Evolutionary conservation across 495 filamentous ascomycete species (phyloP), one percentile per base, ranked within the genome.

Genomic region (Penicillium subrubescens): DNA sequence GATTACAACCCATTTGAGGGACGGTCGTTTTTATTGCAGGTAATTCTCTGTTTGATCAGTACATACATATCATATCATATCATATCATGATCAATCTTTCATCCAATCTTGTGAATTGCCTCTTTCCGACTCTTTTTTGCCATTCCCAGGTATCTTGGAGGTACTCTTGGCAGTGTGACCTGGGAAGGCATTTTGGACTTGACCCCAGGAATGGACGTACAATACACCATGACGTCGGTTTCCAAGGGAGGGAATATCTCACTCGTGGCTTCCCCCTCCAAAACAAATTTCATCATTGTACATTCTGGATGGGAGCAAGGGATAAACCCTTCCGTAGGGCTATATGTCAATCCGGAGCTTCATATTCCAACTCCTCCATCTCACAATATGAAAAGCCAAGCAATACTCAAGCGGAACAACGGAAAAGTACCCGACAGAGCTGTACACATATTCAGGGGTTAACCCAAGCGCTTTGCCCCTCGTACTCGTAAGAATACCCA

Each of bases 21-120:
- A 56, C 34, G 21, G 37, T 62, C 17, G 27, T 41, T 60, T 55
- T 52, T 31, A 7, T 52, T 27, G 34, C 46, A 31, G 56, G 39
- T 67, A 67, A 63, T 67, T 29, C 4, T 31, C 3, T 60, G 12
- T 59, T 59, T 34, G 41, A 59, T 37, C 17, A 41, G 60, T 67
- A 67, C 56, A 69, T 64, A 64, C 25, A 48, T 23, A 55, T 53
- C 33, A 59, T 64, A 27, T 53, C 33, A 59, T 64, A 27, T 27
- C 25, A 48, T 23, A 55, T 53, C 33, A 59, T 64, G 21, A 54
- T 35, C 12, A 31, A 31, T 33, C 15, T 19, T 37, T 56, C 17
- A 34, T 29, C 29, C 29, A 27, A 37, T 37, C 4, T 25, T 35
- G 25, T 59, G 35, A 17, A 29, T n/a, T 50, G 21, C 27, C 35